Evolutionary conservation across 345 rosid species (phyloP), one percentile per base, ranked within the genome.

Genomic region (Arabidopsis suecica): DNA sequence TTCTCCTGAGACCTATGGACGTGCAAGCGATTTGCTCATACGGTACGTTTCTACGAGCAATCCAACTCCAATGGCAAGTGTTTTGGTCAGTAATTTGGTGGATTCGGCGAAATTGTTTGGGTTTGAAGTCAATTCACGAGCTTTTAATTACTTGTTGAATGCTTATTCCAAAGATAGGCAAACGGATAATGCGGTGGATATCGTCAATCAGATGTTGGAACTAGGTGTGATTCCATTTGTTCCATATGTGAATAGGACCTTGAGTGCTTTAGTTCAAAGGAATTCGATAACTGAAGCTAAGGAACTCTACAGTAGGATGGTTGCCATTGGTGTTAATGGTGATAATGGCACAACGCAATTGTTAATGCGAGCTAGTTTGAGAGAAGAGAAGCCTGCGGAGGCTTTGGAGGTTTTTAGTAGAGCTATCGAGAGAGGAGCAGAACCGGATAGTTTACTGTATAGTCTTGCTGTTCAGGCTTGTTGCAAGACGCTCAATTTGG

Each of bases 131-230:
- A 78, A 84, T 77, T 59, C 79, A 0, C 65, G 82, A 74, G 82
- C 85, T 75, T 86, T 88, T 61, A 75, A 75, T 76, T 88, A 83
- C 82, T 82, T 90, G 83, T 76, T 93, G 81, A 78, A 77, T 79
- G 84, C 91, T 71, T 88, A 83, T 74, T 71, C 81, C 56, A 72
- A 63, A 71, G 83, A 82, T 23, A 76, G 69, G 5, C 78, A 72
- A 73, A 60, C 84, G 0, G 69, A 81, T 37, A 73, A 71, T 40
- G 94, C 90, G 10, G 42, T 84, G 3, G 87, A 78, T 59, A 84
- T 85, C 44, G 62, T 79, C 53, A 18, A 53, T 61, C 78, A 76
- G n/a, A 80, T 90, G 88, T 54, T 88, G 23, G 89, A 80, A 37
- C 80, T 57, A 8, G 78, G 73, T 51, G 62, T 86, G 60, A 22